A percentile compares a stretch with the other conserved stretches of the same genome.
Conservation (phyloP, 495 filamentous ascomycete species). For the Podospora appendiculata region DNA sequence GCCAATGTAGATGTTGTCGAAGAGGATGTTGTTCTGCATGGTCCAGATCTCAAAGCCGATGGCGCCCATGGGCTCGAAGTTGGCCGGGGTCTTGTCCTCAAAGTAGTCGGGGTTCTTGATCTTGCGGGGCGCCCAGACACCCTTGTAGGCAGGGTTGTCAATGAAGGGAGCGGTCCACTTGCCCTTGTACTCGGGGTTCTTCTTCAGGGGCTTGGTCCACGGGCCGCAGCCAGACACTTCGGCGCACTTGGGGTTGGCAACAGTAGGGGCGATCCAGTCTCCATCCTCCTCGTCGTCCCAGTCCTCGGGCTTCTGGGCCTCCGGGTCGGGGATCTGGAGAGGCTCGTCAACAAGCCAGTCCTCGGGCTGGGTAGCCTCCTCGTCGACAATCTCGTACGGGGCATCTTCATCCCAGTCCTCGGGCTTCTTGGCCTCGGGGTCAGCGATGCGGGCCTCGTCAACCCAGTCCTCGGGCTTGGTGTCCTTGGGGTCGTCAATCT, state of each 20-base stretch:
- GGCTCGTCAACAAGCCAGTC: conserved; percentile 97
- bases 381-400: conserved; percentile 89
- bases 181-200: conserved; percentile 98
- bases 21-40: conserved; percentile 98
- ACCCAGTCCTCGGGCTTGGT: conserved; percentile 95
- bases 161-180: conserved; percentile 92
- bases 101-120: conserved; percentile 95
- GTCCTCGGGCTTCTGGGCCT: conserved; percentile 97
- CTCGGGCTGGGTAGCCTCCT: conserved; percentile 83
- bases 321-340: conserved; percentile 79
- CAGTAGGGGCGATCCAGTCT: conserved; percentile 91
- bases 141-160: conserved; percentile 99
- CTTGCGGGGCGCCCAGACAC: conserved; percentile 87
- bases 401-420: conserved; percentile 99
- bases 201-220: conserved; percentile 87
- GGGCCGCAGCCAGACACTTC: conserved; percentile 90
- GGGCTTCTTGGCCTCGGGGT: conserved; percentile 92
- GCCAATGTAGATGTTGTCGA: conserved; percentile 99
- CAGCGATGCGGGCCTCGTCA: conserved; percentile 80
- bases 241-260: conserved; percentile 92
- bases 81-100: conserved; percentile 94
- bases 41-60: conserved; percentile 99
- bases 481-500: conserved; percentile 96
- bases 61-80: conserved; percentile 97
- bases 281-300: conserved; percentile 99